Percentiles rank a stretch among this genome's conserved stretches.
Conservation (phyloP, 169 alveolate species). For the Perkinsus olseni region DNA sequence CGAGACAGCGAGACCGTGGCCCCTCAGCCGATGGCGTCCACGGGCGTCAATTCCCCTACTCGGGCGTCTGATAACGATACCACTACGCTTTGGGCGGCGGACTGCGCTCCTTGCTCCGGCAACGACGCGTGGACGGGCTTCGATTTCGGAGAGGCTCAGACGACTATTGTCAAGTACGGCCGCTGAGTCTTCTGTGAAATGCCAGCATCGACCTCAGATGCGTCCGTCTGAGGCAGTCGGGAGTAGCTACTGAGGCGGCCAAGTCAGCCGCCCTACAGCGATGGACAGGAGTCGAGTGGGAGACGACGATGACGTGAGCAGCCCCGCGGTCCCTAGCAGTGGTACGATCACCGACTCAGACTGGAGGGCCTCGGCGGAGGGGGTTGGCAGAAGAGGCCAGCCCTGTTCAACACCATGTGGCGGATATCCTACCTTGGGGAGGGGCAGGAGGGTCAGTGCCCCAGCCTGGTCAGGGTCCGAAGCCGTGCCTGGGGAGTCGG, state of each 20-base stretch:
- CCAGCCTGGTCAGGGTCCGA: neutral
- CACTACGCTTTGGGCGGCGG: neutral
- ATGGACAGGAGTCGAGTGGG: too few relatives aligned
- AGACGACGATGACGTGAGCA: neutral
- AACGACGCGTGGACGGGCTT: neutral
- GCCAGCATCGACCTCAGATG: neutral
- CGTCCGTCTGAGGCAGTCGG: neutral
- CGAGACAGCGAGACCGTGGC: neutral
- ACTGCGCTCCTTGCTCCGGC: neutral
- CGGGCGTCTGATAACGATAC: neutral
- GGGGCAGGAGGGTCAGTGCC: neutral
- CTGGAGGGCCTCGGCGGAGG: neutral
- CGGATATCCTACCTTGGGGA: neutral
- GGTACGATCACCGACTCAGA: neutral
- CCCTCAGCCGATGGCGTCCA: neutral
- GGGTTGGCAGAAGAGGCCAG: neutral
- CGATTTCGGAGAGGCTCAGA: neutral
- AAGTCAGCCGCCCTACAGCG: too few relatives aligned
- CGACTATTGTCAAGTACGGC: neutral
- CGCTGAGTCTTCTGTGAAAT: neutral
- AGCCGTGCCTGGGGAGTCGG: conserved; percentile 3
- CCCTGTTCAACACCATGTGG: neutral
- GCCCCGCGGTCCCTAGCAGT: neutral
- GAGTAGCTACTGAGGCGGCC: neutral
- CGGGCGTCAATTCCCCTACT: neutral